These are phyloP conservation scores for Claviceps paspali DNA, from an alignment of 2,329 filamentous ascomycete species.

Conservation along the genomic window DNA sequence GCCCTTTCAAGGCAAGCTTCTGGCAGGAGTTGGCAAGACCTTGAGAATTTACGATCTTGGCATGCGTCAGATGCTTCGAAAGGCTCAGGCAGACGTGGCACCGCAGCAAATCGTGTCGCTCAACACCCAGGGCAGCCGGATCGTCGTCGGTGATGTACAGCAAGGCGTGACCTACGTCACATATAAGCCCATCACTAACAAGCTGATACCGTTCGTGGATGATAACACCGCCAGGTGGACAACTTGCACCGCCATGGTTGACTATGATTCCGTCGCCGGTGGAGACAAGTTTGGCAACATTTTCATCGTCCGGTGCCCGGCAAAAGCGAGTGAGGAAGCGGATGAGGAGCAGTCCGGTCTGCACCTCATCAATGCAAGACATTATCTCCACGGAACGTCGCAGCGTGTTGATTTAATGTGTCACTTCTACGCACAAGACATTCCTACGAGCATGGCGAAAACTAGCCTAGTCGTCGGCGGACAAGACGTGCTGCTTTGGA, in stretches of 20 bases:
- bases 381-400: slow-evolving; percentile 78
- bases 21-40: slow-evolving; percentile 71
- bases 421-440: slow-evolving; percentile 83
- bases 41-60: slow-evolving; percentile 86
- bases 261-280: slow-evolving; percentile 90
- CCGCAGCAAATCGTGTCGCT: slow-evolving; percentile 77
- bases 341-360: slow-evolving; percentile 85
- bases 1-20: slow-evolving; percentile 79
- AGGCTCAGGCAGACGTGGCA: slow-evolving; percentile 67
- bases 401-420: slow-evolving; percentile 73
- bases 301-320: slow-evolving; percentile 78
- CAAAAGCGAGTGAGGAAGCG: slow-evolving; percentile 73
- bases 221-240: slow-evolving; percentile 85
- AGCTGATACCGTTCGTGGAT: slow-evolving; percentile 83
- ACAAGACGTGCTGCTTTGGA: slow-evolving; percentile 83
- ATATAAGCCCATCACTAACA: slow-evolving; percentile 85
- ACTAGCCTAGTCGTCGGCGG: slow-evolving; percentile 82
- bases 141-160: slow-evolving; percentile 83
- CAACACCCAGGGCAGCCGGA: slow-evolving; percentile 78
- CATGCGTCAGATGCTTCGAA: slow-evolving; percentile 81
- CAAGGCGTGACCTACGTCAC: slow-evolving; percentile 86
- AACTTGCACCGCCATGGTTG: slow-evolving; percentile 81
- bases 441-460: slow-evolving; percentile 81
- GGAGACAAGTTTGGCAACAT: slow-evolving; percentile 97
- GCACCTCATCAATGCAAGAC: slow-evolving; percentile 78